These are phyloP conservation scores for Hanseniaspora taiwanica DNA, from an alignment of 805 yeast species.

Conservation along the genomic window DNA sequence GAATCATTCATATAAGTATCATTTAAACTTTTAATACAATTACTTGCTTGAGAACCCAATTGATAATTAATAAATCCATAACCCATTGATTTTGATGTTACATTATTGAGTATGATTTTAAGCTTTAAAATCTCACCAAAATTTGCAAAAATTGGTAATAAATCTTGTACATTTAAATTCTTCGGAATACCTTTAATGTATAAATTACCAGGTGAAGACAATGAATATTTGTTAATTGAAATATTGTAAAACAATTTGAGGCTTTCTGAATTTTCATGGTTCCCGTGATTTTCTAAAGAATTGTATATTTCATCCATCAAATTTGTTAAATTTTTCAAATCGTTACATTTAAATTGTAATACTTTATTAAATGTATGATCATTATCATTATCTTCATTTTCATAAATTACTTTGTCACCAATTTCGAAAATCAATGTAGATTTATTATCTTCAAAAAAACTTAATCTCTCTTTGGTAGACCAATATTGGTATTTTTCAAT, in stretches of 20 bases:
- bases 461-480: constrained; percentile 13
- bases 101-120: constrained; percentile 28
- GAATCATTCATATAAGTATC: constrained; percentile 24
- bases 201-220: constrained; percentile 44
- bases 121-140: constrained; percentile 33
- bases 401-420: constrained; percentile 6
- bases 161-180: constrained; percentile 25
- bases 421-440: constrained; percentile 15
- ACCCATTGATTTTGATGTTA: constrained; percentile 27
- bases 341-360: constrained; percentile 2
- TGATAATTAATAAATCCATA: constrained; percentile 60
- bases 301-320: constrained; percentile 14
- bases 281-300: constrained; percentile 7
- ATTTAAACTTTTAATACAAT: constrained; percentile 45
- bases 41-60: constrained; percentile 42
- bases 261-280: not conserved
- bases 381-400: not conserved
- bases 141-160: constrained; percentile 25
- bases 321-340: constrained; percentile 7
- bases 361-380: constrained; percentile 16
- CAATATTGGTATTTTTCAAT: constrained; percentile 21
- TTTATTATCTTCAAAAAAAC: constrained; percentile 11
- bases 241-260: constrained; percentile 12
- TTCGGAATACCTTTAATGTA: constrained; percentile 39
- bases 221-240: constrained; percentile 17